These are phyloP conservation scores for Emergomyces orientalis DNA, from an alignment of 2,329 filamentous ascomycete species.

Conservation along the genomic window DNA sequence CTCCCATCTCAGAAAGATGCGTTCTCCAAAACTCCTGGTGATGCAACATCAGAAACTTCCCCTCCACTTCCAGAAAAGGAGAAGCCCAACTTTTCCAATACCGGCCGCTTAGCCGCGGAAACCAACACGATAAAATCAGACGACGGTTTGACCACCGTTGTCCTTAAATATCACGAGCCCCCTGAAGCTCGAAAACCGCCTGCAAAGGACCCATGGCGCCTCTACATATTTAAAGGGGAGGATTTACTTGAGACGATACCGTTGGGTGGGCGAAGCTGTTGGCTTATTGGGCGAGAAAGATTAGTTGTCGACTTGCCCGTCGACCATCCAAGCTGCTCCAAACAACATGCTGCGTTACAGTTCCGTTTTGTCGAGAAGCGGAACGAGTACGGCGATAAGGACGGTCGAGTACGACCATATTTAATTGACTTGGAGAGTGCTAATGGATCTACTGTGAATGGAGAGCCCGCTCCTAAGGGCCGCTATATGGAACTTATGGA, in stretches of 20 bases:
- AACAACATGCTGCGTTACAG: constrained; percentile 91
- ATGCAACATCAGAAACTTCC: constrained; percentile 19
- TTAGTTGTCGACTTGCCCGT: constrained; percentile 73
- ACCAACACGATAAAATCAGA: constrained; percentile 63
- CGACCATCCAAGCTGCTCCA: constrained; percentile 86
- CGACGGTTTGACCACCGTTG: constrained; percentile 55
- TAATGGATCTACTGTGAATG: constrained; percentile 80
- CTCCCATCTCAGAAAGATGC: constrained; percentile 41
- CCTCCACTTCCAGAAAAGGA: constrained; percentile 47
- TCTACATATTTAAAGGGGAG: constrained; percentile 83
- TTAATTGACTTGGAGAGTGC: constrained; percentile 88
- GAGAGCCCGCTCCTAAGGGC: constrained; percentile 60
- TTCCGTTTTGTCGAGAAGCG: constrained; percentile 76
- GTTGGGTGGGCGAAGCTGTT: constrained; percentile 68
- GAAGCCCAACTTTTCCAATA: constrained; percentile 75
- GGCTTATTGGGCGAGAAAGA: constrained; percentile 76
- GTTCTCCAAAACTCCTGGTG: constrained; percentile 28
- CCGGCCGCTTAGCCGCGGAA: constrained; percentile 75
- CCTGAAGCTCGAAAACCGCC: constrained; percentile 83
- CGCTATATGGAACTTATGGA: constrained; percentile 79
- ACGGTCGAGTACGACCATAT: constrained; percentile 74
- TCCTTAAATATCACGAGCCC: constrained; percentile 94
- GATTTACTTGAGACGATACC: constrained; percentile 76
- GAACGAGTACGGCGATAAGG: constrained; percentile 78
- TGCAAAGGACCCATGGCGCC: constrained; percentile 67